A percentile compares a stretch with the other conserved stretches of the same genome.
Conservation (phyloP, 768 basidiomycete genomes). For the Amanita rubescens region DNA sequence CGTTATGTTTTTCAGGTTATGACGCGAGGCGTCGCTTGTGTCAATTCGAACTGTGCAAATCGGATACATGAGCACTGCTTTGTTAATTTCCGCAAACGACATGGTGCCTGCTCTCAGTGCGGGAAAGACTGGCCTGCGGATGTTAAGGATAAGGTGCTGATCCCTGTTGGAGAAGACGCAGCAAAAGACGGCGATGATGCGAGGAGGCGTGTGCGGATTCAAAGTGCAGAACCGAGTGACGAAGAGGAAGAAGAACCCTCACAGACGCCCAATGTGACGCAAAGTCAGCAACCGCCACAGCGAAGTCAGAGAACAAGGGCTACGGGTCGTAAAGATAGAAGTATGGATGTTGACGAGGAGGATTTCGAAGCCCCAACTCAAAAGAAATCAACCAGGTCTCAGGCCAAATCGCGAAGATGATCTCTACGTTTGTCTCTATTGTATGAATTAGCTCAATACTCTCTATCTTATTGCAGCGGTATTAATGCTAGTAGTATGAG, state of each 20-base stretch:
- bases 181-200: slow-evolving; percentile 52
- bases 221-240: slow-evolving; percentile 25
- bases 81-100: slow-evolving; percentile 36
- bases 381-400: slow-evolving; percentile 18
- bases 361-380: slow-evolving; percentile 23
- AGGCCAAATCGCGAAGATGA: slow-evolving; percentile 6
- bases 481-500: background rate
- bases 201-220: slow-evolving; percentile 26
- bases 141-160: slow-evolving; percentile 36
- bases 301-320: background rate
- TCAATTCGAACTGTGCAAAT: slow-evolving; percentile 51
- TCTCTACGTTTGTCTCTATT: background rate
- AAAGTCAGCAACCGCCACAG: slow-evolving; percentile 11
- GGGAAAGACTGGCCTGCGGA: slow-evolving; percentile 50
- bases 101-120: slow-evolving; percentile 50
- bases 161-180: slow-evolving; percentile 63
- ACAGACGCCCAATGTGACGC: slow-evolving; percentile 15
- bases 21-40: slow-evolving; percentile 63
- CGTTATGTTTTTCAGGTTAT: slow-evolving; percentile 37
- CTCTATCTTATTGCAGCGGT: background rate
- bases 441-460: background rate
- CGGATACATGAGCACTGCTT: slow-evolving; percentile 65
- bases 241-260: slow-evolving; percentile 36
- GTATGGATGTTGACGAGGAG: slow-evolving; percentile 37
- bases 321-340: slow-evolving; percentile 16